Base-by-base conservation (phyloP, 2,329 filamentous ascomycete species). In the Aspergillus ibericus region DNA sequence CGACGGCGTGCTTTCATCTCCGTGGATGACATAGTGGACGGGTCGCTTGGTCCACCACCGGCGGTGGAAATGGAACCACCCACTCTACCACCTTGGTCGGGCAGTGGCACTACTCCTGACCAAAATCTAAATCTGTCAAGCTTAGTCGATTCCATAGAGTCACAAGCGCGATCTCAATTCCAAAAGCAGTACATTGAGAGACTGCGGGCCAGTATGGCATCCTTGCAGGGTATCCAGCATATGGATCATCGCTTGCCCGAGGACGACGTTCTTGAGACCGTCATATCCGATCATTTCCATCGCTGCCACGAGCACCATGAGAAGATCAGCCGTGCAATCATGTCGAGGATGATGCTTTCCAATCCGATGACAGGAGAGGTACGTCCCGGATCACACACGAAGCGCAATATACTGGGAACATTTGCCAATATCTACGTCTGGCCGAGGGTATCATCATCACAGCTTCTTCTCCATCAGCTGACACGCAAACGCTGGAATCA, bases 391-490 rank as follows among this genome's bases (percentile, higher is more conserved):
- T 34, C 35, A 16, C 22, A 18, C 29, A 9, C 12, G 32, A n/a
- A 25, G 16, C 27, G 22, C 53, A 22, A 44, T 25, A 38, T 55
- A 1, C 13, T 63, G 18, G 35, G 34, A 25, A 56, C 53, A 44
- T 16, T 60, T 12, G 42, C 55, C 22, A 38, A 16, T 27, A 35
- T 59, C 3, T 13, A 47, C 13, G 36, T 60, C 49, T 55, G 60
- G 52, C 70, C 70, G 16, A 64, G 64, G 36, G 29, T 71, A 2
- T 67, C 63, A 2, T 67, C 63, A 15, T 56, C 66, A 18, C 56
- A 55, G 12, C 27, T 64, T 1, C 38, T 73, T 4, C 61, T 72
- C 12, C 58, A 63, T 27, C 68, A 72, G 32, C 55, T 73, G 5
- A 60, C 62, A 1, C 60, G 58, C 3, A 32, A 62, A 9, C 44